Conservation (phyloP, 805 yeast species). For the Kazachstania bromeliacearum region DNA sequence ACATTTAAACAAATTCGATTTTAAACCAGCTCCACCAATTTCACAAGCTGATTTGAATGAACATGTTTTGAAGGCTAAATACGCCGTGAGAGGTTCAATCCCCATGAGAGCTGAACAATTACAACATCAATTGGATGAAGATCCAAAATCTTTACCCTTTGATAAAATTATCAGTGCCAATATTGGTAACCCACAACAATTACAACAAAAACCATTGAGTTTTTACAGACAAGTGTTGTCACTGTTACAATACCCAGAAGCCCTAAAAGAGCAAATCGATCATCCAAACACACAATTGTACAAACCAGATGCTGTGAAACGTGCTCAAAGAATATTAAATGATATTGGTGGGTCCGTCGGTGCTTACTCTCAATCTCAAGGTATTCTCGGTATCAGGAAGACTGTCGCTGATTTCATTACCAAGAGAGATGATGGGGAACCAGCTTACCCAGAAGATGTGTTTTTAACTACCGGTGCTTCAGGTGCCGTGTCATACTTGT, state of each 20-base stretch:
- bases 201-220: slow-evolving; percentile 90
- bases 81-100: slow-evolving; percentile 91
- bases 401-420: slow-evolving; percentile 75
- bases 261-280: slow-evolving; percentile 34
- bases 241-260: slow-evolving; percentile 72
- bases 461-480: slow-evolving; percentile 93
- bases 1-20: slow-evolving; percentile 5
- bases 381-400: slow-evolving; percentile 60
- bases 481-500: slow-evolving; percentile 73
- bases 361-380: slow-evolving; percentile 92
- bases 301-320: slow-evolving; percentile 60
- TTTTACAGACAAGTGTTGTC: slow-evolving; percentile 89
- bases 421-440: slow-evolving; percentile 67
- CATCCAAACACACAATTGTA: slow-evolving; percentile 17
- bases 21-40: slow-evolving; percentile 31
- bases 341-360: slow-evolving; percentile 74
- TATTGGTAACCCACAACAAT: slow-evolving; percentile 96
- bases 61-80: slow-evolving; percentile 73
- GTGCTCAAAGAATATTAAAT: slow-evolving; percentile 55
- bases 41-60: slow-evolving; percentile 53
- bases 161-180: slow-evolving; percentile 75
- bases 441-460: slow-evolving; percentile 59
- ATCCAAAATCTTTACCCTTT: slow-evolving; percentile 65
- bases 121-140: slow-evolving; percentile 41
- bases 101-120: slow-evolving; percentile 92